Evolutionary conservation across 1,284 basidiomycete genomes (phyloP), one percentile per base, ranked within the genome.

Genomic region (Irpex rosettiformis): DNA sequence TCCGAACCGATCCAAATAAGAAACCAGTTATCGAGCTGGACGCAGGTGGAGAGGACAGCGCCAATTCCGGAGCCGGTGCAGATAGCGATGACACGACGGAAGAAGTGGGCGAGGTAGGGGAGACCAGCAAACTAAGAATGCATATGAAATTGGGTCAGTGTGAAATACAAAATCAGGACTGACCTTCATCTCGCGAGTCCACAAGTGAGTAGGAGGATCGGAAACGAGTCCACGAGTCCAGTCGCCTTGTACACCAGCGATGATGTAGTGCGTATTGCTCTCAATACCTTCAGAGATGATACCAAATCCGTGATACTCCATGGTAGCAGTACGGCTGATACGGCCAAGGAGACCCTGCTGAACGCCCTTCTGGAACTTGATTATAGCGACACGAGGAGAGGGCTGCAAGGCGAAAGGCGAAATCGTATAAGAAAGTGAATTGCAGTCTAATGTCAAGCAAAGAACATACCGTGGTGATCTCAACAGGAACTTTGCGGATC

Each of bases 301-400:
- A 56, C 84, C 84, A 67, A 86, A 86, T 8, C 82, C 82, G 65
- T 86, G 84, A 65, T 85, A 86, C 69, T 86, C 84, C 75, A 82
- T 75, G 57, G 84, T 73, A 30, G 80, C 77, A 64, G 77, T 77
- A 70, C 83, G 82, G 68, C 80, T 81, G 66, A 87, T 84, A 62
- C 85, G 79, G 63, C 82, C 79, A 51, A 86, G 70, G 54, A 86
- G 75, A 22, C 84, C 85, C 67, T 85, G 84, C 67, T 85, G 83
- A 80, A 87, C 85, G 33, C 84, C 84, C 56, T 84, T 77, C 68
- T 83, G 76, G 62, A 86, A 86, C 51, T 82, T 79, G 59, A 86
- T 72, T 33, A 86, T 72, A 13, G 79, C 83, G 18, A 84, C 84
- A 65, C 85, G 85, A 13, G 82, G 78, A 24, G 84, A 86, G 49